Base-by-base conservation (phyloP, 2,329 filamentous ascomycete species). In the Claviceps pazoutovae region DNA sequence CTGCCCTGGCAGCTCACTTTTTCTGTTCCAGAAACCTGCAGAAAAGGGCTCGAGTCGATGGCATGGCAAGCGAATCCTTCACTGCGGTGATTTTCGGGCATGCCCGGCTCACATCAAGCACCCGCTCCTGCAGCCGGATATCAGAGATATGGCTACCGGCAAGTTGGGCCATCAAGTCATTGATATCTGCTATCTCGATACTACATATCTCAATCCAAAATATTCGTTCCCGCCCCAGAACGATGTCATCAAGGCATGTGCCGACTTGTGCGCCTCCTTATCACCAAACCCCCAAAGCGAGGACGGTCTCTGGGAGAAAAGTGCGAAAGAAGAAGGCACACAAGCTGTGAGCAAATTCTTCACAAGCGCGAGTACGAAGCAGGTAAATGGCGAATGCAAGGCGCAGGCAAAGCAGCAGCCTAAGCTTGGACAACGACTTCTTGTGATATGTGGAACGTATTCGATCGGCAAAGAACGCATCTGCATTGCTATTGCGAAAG, bases 381-480 rank as follows among this genome's bases (percentile, higher is more conserved):
- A 59, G 3, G 59, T 62, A 30, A 60, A 59, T 30, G 60, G 59
- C 17, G 62, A 66, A 7, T n/a, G 4, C 49, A 62, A 66, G 45
- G 54, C 64, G 3, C 49, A 54, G 1, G 56, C 56, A 7, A 56
- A 61, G 11, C 43, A 61, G 11, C 43, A 44, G 19, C 11, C 48
- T 13, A 57, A 56, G 11, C 56, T 60, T 57, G 56, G 62, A 57
- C 59, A 86, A 46, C 83, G 88, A 4, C 75, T 98, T 2, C 77
- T 98, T 0, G 87, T 98, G 5, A 80, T 98, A 6, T 94, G 95
- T 55, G 93, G 93, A 45, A 98, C 93, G 0, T 98, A 98, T 69
- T 94, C 86, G 59, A 98, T 98, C 61, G 93, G 93, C 62, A 98
- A 98, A 69, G 93, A 98, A 67, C 84, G 90, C 42, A 90, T 98